Conservation (phyloP, 106 monocot genomes). For the Dioscorea zingiberensis region DNA sequence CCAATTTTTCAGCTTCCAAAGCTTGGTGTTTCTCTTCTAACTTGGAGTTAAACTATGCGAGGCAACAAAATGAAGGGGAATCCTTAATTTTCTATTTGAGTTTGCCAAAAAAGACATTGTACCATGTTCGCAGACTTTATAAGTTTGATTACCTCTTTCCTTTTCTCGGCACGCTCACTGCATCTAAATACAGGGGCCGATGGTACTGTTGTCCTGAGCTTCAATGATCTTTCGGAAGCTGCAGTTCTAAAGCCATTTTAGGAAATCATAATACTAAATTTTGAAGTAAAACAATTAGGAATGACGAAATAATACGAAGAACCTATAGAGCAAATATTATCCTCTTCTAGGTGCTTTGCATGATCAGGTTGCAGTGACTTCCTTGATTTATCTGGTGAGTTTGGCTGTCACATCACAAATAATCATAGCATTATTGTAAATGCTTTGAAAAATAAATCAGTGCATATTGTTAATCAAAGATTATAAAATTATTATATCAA, state of each 20-base stretch:
- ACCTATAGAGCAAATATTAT: conserved; percentile 46
- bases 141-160: conserved; percentile 52
- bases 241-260: conserved; percentile 28
- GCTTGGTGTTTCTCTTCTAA: conserved; percentile 74
- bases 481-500: no score
- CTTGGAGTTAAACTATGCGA: conserved; percentile 49
- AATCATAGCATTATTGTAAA: not conserved
- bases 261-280: conserved; percentile 7
- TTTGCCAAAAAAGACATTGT: no score
- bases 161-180: conserved; percentile 78
- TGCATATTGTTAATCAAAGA: no score
- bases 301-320: conserved; percentile 52
- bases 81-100: no score
- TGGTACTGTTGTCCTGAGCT: conserved; percentile 42
- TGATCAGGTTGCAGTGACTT: conserved; percentile 45
- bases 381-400: conserved; percentile 19
- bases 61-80: not conserved
- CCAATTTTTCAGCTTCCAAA: conserved; percentile 52
- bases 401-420: conserved; percentile 18
- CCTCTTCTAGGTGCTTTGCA: conserved; percentile 36
- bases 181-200: conserved; percentile 70
- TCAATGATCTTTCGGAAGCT: conserved; percentile 37
- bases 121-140: no score
- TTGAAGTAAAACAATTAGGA: not conserved
- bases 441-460: no score